phyloP scores from a whole-genome alignment of 1,139 yeast genomes.

The Kurtzmaniella quercitrusa region DNA sequence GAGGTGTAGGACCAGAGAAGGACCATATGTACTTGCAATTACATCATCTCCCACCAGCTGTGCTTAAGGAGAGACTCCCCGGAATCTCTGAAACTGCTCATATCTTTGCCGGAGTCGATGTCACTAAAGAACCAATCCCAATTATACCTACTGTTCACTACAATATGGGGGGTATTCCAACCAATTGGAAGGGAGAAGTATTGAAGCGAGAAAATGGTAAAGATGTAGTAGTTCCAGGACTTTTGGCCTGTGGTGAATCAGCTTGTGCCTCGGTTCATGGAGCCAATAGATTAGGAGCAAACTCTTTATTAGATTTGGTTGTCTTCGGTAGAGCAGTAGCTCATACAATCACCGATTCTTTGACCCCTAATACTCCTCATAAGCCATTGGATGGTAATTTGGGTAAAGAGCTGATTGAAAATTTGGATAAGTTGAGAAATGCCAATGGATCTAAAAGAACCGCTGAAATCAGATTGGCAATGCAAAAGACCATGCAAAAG shows the following conservation, averaged over 20 bases:
- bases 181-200: conserved; percentile 96
- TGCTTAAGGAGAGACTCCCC: conserved; percentile 92
- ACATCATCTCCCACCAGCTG: conserved; percentile 89
- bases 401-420: conserved; percentile 86
- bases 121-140: conserved; percentile 98
- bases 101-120: conserved; percentile 98
- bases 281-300: conserved; percentile 98
- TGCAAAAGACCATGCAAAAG: conserved; percentile 96
- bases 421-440: conserved; percentile 83
- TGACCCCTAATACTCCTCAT: conserved; percentile 87
- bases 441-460: conserved; percentile 81
- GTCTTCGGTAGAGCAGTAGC: conserved; percentile 99
- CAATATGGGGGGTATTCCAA: conserved; percentile 99
- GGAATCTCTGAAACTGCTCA: conserved; percentile 99
- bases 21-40: conserved; percentile 96
- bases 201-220: conserved; percentile 82
- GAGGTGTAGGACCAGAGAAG: conserved; percentile 96
- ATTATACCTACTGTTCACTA: conserved; percentile 97
- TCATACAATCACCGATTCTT: conserved; percentile 79
- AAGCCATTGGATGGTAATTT: conserved; percentile 72
- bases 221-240: conserved; percentile 89
- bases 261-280: conserved; percentile 99
- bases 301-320: conserved; percentile 94
- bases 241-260: conserved; percentile 97
- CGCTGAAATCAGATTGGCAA: conserved; percentile 82